phyloP scores from a whole-genome alignment of 2,329 filamentous ascomycete species.

The Phaeosphaeriaceae sp. region DNA sequence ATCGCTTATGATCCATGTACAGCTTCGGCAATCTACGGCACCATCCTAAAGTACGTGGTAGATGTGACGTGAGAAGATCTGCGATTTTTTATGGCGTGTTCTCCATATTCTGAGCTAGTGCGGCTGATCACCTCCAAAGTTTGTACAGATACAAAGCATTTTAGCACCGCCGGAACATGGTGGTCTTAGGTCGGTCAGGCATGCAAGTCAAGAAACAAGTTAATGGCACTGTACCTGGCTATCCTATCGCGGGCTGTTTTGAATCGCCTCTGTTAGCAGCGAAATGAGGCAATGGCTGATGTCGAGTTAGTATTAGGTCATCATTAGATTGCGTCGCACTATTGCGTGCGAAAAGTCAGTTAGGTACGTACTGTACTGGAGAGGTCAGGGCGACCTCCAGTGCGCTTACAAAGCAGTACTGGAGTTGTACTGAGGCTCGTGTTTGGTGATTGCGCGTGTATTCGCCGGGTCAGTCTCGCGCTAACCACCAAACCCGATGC shows the following conservation, averaged over 20 bases:
- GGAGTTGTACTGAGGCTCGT: no score
- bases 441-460: no score
- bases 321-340: no score
- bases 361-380: no score
- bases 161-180: conserved; percentile 49
- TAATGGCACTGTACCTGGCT: conserved; percentile 59
- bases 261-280: conserved; percentile 61
- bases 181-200: conserved; percentile 61
- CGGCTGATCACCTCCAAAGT: conserved; percentile 52
- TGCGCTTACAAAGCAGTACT: no score
- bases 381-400: no score
- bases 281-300: no score
- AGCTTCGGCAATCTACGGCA: conserved; percentile 55
- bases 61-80: conserved; percentile 60
- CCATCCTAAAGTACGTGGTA: conserved; percentile 58
- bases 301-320: no score
- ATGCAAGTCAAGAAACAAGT: conserved; percentile 60
- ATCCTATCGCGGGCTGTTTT: conserved; percentile 62
- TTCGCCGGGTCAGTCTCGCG: no score
- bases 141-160: conserved; percentile 20
- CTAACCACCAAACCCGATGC: no score
- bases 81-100: conserved; percentile 57
- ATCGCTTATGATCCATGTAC: conserved; percentile 62
- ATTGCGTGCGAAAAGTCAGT: no score
- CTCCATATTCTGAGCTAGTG: conserved; percentile 61